These are phyloP conservation scores for Boletus rubroflammeus DNA, from an alignment of 768 basidiomycete species.

Conservation along the genomic window DNA sequence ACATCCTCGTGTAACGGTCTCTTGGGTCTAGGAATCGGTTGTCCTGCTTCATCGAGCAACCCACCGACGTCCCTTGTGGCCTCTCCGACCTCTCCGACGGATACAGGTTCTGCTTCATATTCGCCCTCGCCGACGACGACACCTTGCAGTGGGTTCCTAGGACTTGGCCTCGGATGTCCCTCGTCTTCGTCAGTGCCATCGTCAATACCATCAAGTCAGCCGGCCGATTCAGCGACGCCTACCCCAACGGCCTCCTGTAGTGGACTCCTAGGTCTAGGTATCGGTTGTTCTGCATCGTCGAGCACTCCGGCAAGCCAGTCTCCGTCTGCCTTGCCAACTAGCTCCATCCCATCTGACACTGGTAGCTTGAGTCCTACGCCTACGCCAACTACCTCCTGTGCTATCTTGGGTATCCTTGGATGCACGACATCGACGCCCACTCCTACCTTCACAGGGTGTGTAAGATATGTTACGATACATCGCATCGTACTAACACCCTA, in stretches of 20 bases:
- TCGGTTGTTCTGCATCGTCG: conserved; percentile 17
- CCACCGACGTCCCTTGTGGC: background rate
- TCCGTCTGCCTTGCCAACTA: background rate
- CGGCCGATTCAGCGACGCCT: background rate
- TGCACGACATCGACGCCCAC: conserved; percentile 13
- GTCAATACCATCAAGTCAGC: background rate
- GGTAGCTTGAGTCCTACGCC: background rate
- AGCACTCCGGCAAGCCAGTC: conserved; percentile 7
- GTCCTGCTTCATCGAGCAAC: background rate
- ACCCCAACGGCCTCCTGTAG: conserved; percentile 1
- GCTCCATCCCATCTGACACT: background rate
- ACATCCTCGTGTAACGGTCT: background rate
- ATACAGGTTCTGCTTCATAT: background rate
- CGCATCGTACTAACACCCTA: background rate
- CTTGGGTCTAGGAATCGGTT: background rate
- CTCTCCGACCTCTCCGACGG: background rate
- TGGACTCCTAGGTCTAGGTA: conserved; percentile 1
- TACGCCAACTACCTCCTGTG: conserved; percentile 15
- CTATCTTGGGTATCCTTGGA: conserved; percentile 15
- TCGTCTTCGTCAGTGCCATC: background rate
- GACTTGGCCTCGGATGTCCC: conserved; percentile 13
- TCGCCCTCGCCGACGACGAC: conserved; percentile 1
- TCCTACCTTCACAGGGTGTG: conserved; percentile 12
- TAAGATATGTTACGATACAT: background rate
- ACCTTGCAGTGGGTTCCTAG: conserved; percentile 13